These are phyloP conservation scores for Serendipita vermifera DNA, from an alignment of 768 basidiomycete species.

Conservation along the genomic window DNA sequence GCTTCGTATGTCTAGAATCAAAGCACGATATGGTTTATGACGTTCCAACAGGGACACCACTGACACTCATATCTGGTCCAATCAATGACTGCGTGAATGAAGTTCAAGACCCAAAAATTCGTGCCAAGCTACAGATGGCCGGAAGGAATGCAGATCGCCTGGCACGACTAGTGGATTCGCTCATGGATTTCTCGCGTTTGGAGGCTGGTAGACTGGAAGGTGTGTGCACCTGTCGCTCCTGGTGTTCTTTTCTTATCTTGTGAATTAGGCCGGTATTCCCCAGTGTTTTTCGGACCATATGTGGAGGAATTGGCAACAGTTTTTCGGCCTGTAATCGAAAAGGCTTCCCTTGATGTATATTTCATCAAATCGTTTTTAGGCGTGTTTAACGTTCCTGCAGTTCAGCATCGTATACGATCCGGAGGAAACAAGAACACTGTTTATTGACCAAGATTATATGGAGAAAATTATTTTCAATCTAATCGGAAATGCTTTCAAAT, in stretches of 20 bases:
- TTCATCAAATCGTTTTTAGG: not conserved
- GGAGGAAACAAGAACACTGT: slow-evolving; percentile 15
- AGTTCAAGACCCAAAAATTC: slow-evolving; percentile 15
- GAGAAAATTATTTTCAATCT: slow-evolving; percentile 25
- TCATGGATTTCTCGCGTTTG: slow-evolving; percentile 30
- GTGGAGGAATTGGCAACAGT: slow-evolving; percentile 24
- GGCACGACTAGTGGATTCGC: slow-evolving; percentile 25
- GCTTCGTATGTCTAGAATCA: slow-evolving; percentile 13
- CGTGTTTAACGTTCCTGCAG: slow-evolving; percentile 8
- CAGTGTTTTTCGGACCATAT: slow-evolving; percentile 22
- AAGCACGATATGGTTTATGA: not conserved
- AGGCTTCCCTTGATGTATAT: slow-evolving; percentile 14
- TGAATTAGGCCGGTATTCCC: slow-evolving; percentile 21
- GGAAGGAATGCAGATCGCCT: slow-evolving; percentile 25
- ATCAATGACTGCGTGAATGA: slow-evolving; percentile 16
- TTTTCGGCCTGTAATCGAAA: slow-evolving; percentile 27
- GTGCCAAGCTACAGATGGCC: slow-evolving; percentile 17
- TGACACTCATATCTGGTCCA: slow-evolving; percentile 21
- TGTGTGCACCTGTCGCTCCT: not conserved
- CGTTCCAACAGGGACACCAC: slow-evolving; percentile 16
- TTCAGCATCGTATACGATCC: slow-evolving; percentile 23
- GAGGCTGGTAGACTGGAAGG: slow-evolving; percentile 23
- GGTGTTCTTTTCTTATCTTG: not conserved
- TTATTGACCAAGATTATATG: slow-evolving; percentile 24
- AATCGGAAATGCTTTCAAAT: slow-evolving; percentile 27